Evolutionary conservation across 306 rosid genomes (phyloP), one percentile per base, ranked within the genome.

Genomic region (Pachyrhizus erosus): DNA sequence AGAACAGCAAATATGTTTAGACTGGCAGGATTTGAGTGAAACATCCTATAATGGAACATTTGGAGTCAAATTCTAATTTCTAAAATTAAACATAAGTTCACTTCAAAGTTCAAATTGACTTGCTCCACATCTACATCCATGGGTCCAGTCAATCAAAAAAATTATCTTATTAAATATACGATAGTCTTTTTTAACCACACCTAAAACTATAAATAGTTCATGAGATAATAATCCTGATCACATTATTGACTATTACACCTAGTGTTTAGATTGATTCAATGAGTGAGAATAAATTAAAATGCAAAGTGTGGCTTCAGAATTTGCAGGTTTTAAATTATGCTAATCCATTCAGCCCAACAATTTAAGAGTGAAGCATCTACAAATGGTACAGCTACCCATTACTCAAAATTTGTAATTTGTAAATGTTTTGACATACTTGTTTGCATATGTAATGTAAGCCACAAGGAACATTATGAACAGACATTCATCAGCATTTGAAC

Each of bases 1-100:
- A 83, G 67, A 83, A 45, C 54, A 68, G 73, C 9, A 76, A 83
- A 57, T 52, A 8, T 43, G 77, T 45, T 75, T 21, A 14, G n/a
- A 12, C 78, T 42, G 66, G 55, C 24, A 74, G 70, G 45, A 52
- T 45, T 5, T 10, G 4, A 65, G 69, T 37, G 17, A 18, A n/a
- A n/a, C n/a, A n/a, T n/a, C n/a, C n/a, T n/a, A n/a, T n/a, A n/a
- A n/a, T n/a, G n/a, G n/a, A n/a, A n/a, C n/a, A n/a, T n/a, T n/a
- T n/a, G n/a, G n/a, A n/a, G n/a, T n/a, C n/a, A n/a, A n/a, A n/a
- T n/a, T n/a, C n/a, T n/a, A n/a, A n/a, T n/a, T n/a, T n/a, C n/a
- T n/a, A n/a, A n/a, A n/a, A n/a, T n/a, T n/a, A n/a, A n/a, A n/a
- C n/a, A n/a, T n/a, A n/a, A n/a, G 34, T 75, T 54, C 70, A 75